These are phyloP conservation scores for Plasmodium fragile DNA, from an alignment of 169 alveolate genomes.

Conservation along the genomic window DNA sequence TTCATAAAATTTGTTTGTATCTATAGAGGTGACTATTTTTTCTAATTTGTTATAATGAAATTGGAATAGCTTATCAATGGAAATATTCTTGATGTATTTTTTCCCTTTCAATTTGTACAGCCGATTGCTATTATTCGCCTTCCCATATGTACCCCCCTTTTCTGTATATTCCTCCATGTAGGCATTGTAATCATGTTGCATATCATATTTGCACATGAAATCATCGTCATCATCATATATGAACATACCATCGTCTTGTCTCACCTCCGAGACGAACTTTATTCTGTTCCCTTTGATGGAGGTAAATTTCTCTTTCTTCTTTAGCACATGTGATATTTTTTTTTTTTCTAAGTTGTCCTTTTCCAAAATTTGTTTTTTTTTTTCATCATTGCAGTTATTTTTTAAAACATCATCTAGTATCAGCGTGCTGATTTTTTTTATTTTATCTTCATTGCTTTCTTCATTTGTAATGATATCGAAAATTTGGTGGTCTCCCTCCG, in stretches of 20 bases:
- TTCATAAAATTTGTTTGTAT: slow-evolving; percentile 65
- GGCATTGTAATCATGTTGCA: neutral
- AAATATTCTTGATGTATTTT: slow-evolving; percentile 61
- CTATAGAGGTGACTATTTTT: slow-evolving; percentile 68
- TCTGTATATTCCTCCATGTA: neutral
- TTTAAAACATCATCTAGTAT: slow-evolving; percentile 53
- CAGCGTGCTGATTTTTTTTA: slow-evolving; percentile 55
- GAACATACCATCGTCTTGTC: slow-evolving; percentile 24
- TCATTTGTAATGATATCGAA: slow-evolving; percentile 54
- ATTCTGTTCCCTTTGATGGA: slow-evolving; percentile 46
- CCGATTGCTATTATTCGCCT: neutral
- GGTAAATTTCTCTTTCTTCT: slow-evolving; percentile 45
- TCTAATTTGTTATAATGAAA: slow-evolving; percentile 70
- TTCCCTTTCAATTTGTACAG: slow-evolving; percentile 23
- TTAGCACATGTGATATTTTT: slow-evolving; percentile 25
- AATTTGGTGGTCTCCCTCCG: slow-evolving; percentile 17
- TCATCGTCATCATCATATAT: neutral
- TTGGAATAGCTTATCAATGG: slow-evolving; percentile 52
- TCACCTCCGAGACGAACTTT: slow-evolving; percentile 26
- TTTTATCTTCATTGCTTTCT: slow-evolving; percentile 57
- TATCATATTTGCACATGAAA: neutral
- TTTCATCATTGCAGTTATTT: slow-evolving; percentile 1
- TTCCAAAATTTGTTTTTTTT: slow-evolving; percentile 30
- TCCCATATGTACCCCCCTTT: neutral
- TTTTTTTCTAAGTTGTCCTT: slow-evolving; percentile 41